Percentiles rank a stretch among this genome's conserved stretches.
These are phyloP conservation scores for Eragrostis tef DNA, from an alignment of 202 grass and related monocot genomes.

Conservation along the genomic window DNA sequence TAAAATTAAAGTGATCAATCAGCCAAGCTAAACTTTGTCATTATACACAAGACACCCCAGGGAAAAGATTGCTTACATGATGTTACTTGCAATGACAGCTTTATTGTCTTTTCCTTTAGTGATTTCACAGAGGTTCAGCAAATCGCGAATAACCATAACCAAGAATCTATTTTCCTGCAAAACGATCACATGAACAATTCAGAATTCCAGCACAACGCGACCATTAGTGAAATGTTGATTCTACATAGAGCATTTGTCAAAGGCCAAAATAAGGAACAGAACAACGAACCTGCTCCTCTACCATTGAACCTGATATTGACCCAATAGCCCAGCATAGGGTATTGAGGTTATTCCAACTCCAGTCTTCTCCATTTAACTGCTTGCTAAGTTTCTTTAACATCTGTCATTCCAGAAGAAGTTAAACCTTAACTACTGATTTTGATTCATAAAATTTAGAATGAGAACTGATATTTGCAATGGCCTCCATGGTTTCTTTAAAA, in stretches of 20 bases:
- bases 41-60: constrained; percentile 16
- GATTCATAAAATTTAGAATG: constrained; percentile 27
- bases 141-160: constrained; percentile 98
- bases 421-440: background rate
- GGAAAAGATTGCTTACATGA: constrained; percentile 63
- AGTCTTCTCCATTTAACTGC: constrained; percentile 98
- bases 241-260: constrained; percentile 1
- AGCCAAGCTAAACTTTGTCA: constrained; percentile 33
- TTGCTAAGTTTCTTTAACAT: constrained; percentile 97
- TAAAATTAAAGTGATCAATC: constrained; percentile 48
- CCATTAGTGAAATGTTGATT: background rate
- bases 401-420: constrained; percentile 56
- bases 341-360: constrained; percentile 99
- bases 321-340: constrained; percentile 99
- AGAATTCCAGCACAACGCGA: constrained; percentile 18
- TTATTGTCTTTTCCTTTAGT: constrained; percentile 99
- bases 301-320: constrained; percentile 99
- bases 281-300: constrained; percentile 92
- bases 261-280: constrained; percentile 24
- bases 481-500: background rate
- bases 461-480: constrained; percentile 19
- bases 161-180: constrained; percentile 96
- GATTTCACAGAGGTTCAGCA: constrained; percentile 98
- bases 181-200: constrained; percentile 18
- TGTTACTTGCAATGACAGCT: constrained; percentile 99